Percentiles rank a stretch among this genome's conserved stretches.
phyloP scores from a whole-genome alignment of 768 basidiomycete genomes.

The Dendrothele bispora region DNA sequence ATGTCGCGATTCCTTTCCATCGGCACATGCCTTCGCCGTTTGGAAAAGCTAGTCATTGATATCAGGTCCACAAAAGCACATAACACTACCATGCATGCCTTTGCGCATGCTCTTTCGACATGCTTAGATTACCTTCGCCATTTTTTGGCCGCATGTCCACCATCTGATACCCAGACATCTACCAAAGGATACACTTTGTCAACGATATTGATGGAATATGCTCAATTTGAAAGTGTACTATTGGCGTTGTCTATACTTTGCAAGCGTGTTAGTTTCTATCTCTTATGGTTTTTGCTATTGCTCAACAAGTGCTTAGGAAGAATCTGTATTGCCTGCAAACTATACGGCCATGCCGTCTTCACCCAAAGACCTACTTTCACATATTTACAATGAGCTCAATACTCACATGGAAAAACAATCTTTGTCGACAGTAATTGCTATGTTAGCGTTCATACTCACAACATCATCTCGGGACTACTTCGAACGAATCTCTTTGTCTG shows the following conservation, averaged over 20 bases:
- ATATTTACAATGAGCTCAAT: conserved; percentile 58
- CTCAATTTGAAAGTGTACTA: conserved; percentile 46
- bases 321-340: conserved; percentile 30
- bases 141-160: conserved; percentile 38
- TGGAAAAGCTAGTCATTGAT: conserved; percentile 52
- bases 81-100: conserved; percentile 62
- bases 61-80: conserved; percentile 52
- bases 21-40: conserved; percentile 64
- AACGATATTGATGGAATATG: conserved; percentile 52
- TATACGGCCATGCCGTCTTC: conserved; percentile 45
- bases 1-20: conserved; percentile 64
- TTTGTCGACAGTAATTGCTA: conserved; percentile 43
- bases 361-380: conserved; percentile 55
- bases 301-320: conserved; percentile 23
- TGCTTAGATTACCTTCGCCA: conserved; percentile 53
- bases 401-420: conserved; percentile 56
- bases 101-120: conserved; percentile 63
- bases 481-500: conserved; percentile 51
- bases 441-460: conserved; percentile 69
- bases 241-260: conserved; percentile 57
- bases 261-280: conserved; percentile 47
- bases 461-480: conserved; percentile 64
- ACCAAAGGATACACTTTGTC: conserved; percentile 28
- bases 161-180: conserved; percentile 23
- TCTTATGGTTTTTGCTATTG: conserved; percentile 1